Evolutionary conservation across 441 rosid genomes (phyloP).

Genomic region (Adansonia rubrostipa): DNA sequence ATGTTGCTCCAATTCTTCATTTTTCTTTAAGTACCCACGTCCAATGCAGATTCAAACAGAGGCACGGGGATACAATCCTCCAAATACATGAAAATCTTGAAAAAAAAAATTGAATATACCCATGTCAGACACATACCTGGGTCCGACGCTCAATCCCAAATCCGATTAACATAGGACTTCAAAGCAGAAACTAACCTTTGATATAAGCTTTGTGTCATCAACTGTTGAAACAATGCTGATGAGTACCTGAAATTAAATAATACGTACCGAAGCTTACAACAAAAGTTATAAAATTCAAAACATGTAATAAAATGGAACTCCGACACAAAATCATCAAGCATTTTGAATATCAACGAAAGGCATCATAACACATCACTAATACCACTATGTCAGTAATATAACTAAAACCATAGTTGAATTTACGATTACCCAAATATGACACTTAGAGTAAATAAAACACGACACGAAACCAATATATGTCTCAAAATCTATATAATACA

Average conservation of each 20-base stretch:
- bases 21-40: too few relatives aligned
- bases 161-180: too few relatives aligned
- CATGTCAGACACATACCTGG: too few relatives aligned
- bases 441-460: too few relatives aligned
- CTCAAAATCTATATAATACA: too few relatives aligned
- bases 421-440: not conserved
- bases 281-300: not conserved
- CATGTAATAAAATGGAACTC: not conserved
- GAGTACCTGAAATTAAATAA: constrained; percentile 60
- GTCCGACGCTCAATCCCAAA: too few relatives aligned
- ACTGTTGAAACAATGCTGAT: constrained; percentile 66
- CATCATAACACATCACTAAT: not conserved
- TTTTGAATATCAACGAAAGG: not conserved
- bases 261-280: not conserved
- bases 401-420: not conserved
- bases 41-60: too few relatives aligned
- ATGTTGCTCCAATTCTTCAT: too few relatives aligned
- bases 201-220: constrained; percentile 89
- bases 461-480: too few relatives aligned
- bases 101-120: too few relatives aligned
- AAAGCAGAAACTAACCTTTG: constrained; percentile 58
- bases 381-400: not conserved
- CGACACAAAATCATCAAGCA: not conserved
- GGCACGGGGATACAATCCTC: too few relatives aligned
- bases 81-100: too few relatives aligned